Evolutionary conservation across 768 basidiomycete genomes (phyloP), one percentile per base, ranked within the genome.

Genomic region (Boletus rubescentipes): DNA sequence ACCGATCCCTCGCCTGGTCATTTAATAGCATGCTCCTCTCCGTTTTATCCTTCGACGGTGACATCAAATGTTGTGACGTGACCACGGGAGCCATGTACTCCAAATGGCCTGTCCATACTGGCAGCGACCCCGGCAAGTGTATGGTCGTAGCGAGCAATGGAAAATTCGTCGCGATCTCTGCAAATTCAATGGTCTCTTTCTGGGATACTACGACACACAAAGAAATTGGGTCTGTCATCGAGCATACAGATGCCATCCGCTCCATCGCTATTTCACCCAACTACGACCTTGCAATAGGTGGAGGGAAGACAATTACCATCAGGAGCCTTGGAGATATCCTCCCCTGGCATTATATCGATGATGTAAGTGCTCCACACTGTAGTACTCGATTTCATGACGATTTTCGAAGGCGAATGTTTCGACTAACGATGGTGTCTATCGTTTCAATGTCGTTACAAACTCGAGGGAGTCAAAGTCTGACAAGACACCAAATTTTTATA

Each of bases 1-100:
- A 61, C 23, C 55, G 52, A 18, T 51, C 55, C 12, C 56, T 62
- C 20, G 36, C 44, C n/a, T 62, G 61, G 61, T 46, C 16, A 0
- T 11, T 2, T 12, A 29, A 42, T 12, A 16, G 59, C 48, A 49
- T 12, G 3, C 32, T 31, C 7, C 50, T 61, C 38, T 46, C 46
- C 12, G 51, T 43, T 11, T 43, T 48, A n/a, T 60, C 60, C n/a
- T 42, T 38, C n/a, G 52, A 44, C 5, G 58, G 59, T 2, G 36
- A 49, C 23, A 35, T 61, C 47, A 49, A 47, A 23, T 50, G 47
- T 29, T 23, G 46, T 12, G 59, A 57, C 14, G 14, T 51, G 15
- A 40, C 51, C 16, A 40, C 51, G 12, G 39, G 48, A 18, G 14
- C 32, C 21, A 12, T 50, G 11, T 26, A 18, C 21, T 57, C 54